Evolutionary conservation across 805 yeast species (phyloP).

Genomic region (Blastobotrys muscicola): DNA sequence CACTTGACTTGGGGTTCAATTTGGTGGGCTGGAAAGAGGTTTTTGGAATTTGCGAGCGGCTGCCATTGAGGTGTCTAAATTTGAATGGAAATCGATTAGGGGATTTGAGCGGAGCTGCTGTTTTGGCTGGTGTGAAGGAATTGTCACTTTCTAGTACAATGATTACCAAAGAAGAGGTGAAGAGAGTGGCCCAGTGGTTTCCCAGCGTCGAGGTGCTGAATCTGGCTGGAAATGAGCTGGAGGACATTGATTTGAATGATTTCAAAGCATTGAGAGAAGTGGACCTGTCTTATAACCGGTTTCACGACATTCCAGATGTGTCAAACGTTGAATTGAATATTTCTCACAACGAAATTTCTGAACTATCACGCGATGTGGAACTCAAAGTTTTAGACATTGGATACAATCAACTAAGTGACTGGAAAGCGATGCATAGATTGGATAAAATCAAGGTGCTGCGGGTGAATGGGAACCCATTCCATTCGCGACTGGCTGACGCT

Average conservation of each 20-base stretch:
- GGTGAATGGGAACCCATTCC: conserved; percentile 43
- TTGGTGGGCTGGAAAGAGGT: conserved; percentile 38
- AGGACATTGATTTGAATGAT: conserved; percentile 3
- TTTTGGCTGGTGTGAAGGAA: too few species aligned
- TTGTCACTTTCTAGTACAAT: conserved; percentile 17
- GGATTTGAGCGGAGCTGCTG: background rate
- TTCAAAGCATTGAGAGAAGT: conserved; percentile 21
- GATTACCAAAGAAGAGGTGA: conserved; percentile 8
- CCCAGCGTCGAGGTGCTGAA: conserved; percentile 23
- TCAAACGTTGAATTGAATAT: conserved; percentile 26
- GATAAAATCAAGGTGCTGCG: conserved; percentile 30
- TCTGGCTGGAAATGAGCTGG: conserved; percentile 14
- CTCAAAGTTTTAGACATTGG: conserved; percentile 38
- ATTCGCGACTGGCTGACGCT: conserved; percentile 6
- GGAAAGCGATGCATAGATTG: conserved; percentile 43
- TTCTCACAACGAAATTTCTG: conserved; percentile 30
- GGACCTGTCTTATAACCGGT: conserved; percentile 37
- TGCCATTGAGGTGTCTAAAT: conserved; percentile 37
- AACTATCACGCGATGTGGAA: background rate
- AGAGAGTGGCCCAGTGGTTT: conserved; percentile 22
- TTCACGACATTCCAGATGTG: conserved; percentile 13
- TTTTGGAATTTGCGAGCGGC: conserved; percentile 27
- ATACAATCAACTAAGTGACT: conserved; percentile 36
- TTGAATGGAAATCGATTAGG: conserved; percentile 35
- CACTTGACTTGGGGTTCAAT: conserved; percentile 54